Base-by-base conservation (phyloP, 1,139 yeast species). In the Lodderomyces theae region DNA sequence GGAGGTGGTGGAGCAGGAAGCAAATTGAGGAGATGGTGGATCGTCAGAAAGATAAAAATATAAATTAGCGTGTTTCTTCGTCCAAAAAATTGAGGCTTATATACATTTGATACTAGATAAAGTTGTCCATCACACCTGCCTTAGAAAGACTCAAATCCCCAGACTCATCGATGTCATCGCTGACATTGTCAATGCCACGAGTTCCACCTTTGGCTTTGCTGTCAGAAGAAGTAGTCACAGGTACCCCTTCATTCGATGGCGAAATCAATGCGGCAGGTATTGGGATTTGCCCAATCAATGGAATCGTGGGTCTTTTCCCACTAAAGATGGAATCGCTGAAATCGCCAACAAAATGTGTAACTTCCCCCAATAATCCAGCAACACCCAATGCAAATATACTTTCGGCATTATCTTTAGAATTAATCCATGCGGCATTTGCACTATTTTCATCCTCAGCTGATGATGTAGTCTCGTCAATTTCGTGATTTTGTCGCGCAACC, bases 341-440 rank as follows among this genome's bases (percentile, higher is more conserved):
- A 42, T 60, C 64, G 1, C 68, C 70, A 40, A 72, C 63, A 57
- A 66, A 64, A 43, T 79, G 86, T 37, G 82, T 75, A 1, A 82
- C 74, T 33, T 83, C 82, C 16, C 82, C 73, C 24, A 83, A 64
- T 62, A 82, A 63, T 0, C 89, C 88, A 0, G 89, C 79, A 0
- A 88, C 86, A 0, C 90, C 90, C 26, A 79, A 80, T 30, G 82
- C 82, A 54, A 80, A 77, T 12, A 79, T 47, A 3, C 78, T 65
- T n/a, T 74, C 78, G 2, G 69, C 67, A 36, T 74, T 71, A 37
- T 66, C 72, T 29, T 66, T 61, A 23, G 66, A 49, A 42, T 77
- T 75, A 19, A 81, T 69, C 88, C 88, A 82, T 6, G 46, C 43
- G n/a, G 51, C 52, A 21, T 28, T 35, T 19, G 21, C 19, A 18